Evolutionary conservation across 441 rosid species (phyloP).

Genomic region (Omphalea diandra): DNA sequence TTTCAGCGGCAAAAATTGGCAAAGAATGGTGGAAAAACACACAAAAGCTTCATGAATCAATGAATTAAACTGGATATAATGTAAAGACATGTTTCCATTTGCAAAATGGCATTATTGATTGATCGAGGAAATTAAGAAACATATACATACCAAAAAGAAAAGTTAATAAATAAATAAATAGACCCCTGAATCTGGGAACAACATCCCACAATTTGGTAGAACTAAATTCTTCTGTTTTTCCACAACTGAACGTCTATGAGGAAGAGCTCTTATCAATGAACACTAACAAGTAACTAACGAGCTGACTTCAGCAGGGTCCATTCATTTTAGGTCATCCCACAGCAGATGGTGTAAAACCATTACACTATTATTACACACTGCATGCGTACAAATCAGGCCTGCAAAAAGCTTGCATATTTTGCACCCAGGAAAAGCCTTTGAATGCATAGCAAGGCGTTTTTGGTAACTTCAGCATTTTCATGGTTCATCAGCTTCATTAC

Average conservation of each 20-base stretch:
- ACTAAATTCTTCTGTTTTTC: constrained; percentile 4
- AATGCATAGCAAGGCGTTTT: constrained; percentile 82
- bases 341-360: not conserved
- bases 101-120: constrained; percentile 14
- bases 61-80: too few relatives aligned
- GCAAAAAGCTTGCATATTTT: constrained; percentile 97
- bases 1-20: too few relatives aligned
- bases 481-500: constrained; percentile 96
- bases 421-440: constrained; percentile 99
- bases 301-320: constrained; percentile 1
- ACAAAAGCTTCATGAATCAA: too few relatives aligned
- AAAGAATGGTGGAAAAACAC: too few relatives aligned
- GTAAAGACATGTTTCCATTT: not conserved
- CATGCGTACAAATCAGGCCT: constrained; percentile 44
- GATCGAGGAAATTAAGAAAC: not conserved
- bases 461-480: constrained; percentile 87
- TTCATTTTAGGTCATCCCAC: not conserved
- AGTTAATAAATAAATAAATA: constrained; percentile 16
- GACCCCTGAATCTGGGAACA: not conserved
- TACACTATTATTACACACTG: constrained; percentile 5
- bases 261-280: constrained; percentile 1
- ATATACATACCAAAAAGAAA: constrained; percentile 15
- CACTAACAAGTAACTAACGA: not conserved
- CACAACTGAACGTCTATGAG: not conserved
- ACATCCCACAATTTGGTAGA: not conserved